Evolutionary conservation across 1,284 basidiomycete species (phyloP).

Genomic region (Sanghuangporus sanghuang): DNA sequence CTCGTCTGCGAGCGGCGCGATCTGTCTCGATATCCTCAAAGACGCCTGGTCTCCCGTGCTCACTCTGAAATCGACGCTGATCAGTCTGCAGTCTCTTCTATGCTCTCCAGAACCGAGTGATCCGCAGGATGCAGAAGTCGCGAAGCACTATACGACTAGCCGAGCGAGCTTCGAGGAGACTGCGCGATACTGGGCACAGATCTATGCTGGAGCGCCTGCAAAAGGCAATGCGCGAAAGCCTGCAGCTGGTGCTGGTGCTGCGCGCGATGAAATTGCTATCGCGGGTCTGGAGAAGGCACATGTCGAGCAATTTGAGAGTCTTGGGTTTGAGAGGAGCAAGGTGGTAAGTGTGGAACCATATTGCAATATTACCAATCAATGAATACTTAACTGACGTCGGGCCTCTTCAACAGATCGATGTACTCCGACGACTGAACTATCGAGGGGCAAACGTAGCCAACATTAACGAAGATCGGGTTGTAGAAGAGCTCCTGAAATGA

Average conservation of each 20-base stretch:
- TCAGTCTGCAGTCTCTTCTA: conserved; percentile 93
- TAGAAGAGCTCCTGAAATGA: conserved; percentile 52
- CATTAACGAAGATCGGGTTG: conserved; percentile 55
- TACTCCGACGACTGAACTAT: conserved; percentile 87
- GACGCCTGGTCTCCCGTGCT: conserved; percentile 93
- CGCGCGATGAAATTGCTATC: conserved; percentile 63
- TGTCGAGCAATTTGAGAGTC: conserved; percentile 65
- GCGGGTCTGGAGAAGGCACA: conserved; percentile 70
- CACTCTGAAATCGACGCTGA: conserved; percentile 94
- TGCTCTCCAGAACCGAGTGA: conserved; percentile 96
- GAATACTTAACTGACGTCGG: neutral
- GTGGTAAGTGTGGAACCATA: conserved; percentile 48
- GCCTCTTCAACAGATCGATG: conserved; percentile 62
- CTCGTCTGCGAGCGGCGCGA: conserved; percentile 89
- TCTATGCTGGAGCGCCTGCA: conserved; percentile 74
- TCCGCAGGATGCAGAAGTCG: conserved; percentile 97
- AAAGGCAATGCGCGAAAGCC: conserved; percentile 17
- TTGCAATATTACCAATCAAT: neutral
- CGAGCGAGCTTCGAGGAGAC: conserved; percentile 87
- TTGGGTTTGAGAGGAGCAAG: conserved; percentile 72
- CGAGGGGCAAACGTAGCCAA: conserved; percentile 66
- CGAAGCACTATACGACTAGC: conserved; percentile 93
- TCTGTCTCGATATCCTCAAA: conserved; percentile 84
- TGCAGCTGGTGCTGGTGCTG: conserved; percentile 23
- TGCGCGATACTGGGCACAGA: conserved; percentile 90